These are phyloP conservation scores for Sphagnum tenellum DNA, from an alignment of 225 moss, liverwort and hornwort genomes.

Conservation along the genomic window DNA sequence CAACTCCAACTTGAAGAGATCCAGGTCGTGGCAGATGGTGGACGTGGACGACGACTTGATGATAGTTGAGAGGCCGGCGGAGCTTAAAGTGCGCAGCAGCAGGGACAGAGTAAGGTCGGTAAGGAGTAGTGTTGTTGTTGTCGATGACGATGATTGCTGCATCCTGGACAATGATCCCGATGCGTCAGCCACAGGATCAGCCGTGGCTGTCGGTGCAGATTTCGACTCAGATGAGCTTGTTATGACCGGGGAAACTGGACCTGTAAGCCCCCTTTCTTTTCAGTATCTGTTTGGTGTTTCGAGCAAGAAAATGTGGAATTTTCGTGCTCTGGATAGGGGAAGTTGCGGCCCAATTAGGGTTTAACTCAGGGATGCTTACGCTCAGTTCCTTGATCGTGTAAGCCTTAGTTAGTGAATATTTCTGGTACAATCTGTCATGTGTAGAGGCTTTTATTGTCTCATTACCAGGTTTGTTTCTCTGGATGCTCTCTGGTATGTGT, in stretches of 20 bases:
- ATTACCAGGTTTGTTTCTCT: background rate
- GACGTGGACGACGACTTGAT: conserved; percentile 22
- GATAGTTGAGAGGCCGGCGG: conserved; percentile 30
- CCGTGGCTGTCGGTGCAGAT: conserved; percentile 3
- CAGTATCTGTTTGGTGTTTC: background rate
- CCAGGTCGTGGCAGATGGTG: conserved; percentile 12
- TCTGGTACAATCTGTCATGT: background rate
- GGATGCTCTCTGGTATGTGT: too few relatives aligned
- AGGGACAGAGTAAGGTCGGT: conserved; percentile 1
- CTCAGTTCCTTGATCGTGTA: background rate
- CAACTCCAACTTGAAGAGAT: background rate
- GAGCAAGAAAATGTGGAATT: too few relatives aligned
- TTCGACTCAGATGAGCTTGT: conserved; percentile 53
- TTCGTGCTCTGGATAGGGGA: too few relatives aligned
- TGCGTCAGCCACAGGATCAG: conserved; percentile 9
- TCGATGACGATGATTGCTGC: conserved; percentile 36
- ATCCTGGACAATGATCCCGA: conserved; percentile 32
- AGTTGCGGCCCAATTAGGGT: too few relatives aligned
- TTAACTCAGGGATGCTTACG: too few relatives aligned
- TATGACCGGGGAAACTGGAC: conserved; percentile 58
- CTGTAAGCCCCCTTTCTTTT: conserved; percentile 20
- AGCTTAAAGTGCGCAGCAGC: background rate
- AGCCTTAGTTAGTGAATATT: background rate
- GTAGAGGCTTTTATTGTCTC: background rate
- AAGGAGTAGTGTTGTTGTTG: conserved; percentile 13